These are phyloP conservation scores for Amanita muscaria DNA, from an alignment of 768 basidiomycete species.

Conservation along the genomic window DNA sequence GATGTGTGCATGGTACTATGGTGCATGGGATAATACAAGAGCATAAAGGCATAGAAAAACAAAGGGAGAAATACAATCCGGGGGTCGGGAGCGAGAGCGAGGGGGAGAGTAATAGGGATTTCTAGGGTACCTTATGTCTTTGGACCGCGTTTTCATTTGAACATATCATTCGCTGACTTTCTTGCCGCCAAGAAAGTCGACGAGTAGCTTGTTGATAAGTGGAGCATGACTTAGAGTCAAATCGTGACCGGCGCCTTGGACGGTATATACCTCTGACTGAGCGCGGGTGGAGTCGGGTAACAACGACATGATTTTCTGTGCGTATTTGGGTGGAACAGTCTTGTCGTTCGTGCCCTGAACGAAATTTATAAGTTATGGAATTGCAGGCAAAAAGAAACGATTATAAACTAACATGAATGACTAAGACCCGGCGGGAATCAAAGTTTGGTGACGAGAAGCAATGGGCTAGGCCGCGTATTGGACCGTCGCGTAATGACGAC, in stretches of 20 bases:
- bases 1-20: too few species aligned
- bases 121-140: too few species aligned
- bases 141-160: too few species aligned
- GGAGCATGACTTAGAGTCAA: slow-evolving; percentile 34
- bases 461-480: slow-evolving; percentile 51
- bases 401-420: slow-evolving; percentile 49
- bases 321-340: slow-evolving; percentile 48
- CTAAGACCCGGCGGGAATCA: slow-evolving; percentile 39
- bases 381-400: not conserved
- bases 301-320: slow-evolving; percentile 34
- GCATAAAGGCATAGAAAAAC: too few species aligned
- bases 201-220: slow-evolving; percentile 25
- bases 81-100: too few species aligned
- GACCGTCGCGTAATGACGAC: slow-evolving; percentile 65
- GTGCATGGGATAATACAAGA: too few species aligned
- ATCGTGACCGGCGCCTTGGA: slow-evolving; percentile 49
- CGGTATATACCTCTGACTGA: slow-evolving; percentile 33
- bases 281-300: slow-evolving; percentile 29
- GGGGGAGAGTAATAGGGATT: too few species aligned
- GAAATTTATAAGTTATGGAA: slow-evolving; percentile 1
- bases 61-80: too few species aligned
- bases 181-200: slow-evolving; percentile 24
- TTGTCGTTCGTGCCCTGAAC: slow-evolving; percentile 49
- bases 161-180: too few species aligned
- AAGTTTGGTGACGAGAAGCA: slow-evolving; percentile 46